Conservation (phyloP, 2,329 filamentous ascomycete genomes). For the Fusarium neocosmosporiellum region DNA sequence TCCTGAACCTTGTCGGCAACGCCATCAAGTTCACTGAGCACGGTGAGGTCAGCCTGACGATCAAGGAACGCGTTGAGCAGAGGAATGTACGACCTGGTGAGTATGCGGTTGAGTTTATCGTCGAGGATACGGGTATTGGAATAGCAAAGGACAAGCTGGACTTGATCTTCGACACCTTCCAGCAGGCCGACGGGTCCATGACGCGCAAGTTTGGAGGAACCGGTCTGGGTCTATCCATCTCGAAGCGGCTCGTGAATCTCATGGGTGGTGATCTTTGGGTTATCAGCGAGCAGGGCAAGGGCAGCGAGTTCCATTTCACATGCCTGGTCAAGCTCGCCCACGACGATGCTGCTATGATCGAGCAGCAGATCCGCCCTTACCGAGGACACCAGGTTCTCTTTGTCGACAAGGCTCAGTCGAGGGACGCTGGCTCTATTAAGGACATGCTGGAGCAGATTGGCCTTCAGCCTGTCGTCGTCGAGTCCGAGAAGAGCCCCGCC, state of each 20-base stretch:
- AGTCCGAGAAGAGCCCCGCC: constrained; percentile 75
- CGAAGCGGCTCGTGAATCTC: constrained; percentile 91
- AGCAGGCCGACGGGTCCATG: constrained; percentile 96
- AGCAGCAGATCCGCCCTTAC: constrained; percentile 89
- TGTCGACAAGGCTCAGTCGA: constrained; percentile 89
- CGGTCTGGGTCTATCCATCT: constrained; percentile 92
- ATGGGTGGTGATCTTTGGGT: constrained; percentile 99
- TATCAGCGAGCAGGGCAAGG: constrained; percentile 88
- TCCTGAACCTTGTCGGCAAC: constrained; percentile 96
- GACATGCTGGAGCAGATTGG: constrained; percentile 83
- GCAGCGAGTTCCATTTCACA: constrained; percentile 96
- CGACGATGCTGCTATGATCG: constrained; percentile 80
- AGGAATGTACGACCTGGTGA: constrained; percentile 76
- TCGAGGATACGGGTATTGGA: constrained; percentile 95
- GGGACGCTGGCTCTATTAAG: constrained; percentile 79
- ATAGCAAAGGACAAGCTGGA: constrained; percentile 96
- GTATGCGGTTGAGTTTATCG: constrained; percentile 95
- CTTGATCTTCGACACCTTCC: constrained; percentile 98
- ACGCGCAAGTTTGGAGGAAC: constrained; percentile 97
- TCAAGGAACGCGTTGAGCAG: constrained; percentile 73
- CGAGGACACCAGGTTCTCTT: constrained; percentile 92
- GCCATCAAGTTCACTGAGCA: constrained; percentile 99
- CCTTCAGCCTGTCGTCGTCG: constrained; percentile 85
- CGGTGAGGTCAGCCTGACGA: constrained; percentile 95
- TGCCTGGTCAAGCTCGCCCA: constrained; percentile 88